Conservation (phyloP, 2,329 filamentous ascomycete species). For the Venturia nashicola region DNA sequence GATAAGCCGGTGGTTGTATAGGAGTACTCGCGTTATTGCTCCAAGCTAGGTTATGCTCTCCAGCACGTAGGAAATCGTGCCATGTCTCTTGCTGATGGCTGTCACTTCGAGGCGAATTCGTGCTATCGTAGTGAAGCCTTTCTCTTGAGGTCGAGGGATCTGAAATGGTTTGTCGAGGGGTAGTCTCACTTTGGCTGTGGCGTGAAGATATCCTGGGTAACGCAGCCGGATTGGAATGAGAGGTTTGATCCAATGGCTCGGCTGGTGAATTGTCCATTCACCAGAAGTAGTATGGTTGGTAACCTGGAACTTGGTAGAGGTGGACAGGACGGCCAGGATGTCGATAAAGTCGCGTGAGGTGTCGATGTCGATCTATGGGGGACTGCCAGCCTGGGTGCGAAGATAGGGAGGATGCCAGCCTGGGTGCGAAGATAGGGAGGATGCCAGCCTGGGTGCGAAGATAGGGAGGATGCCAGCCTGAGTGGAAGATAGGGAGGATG, state of each 20-base stretch:
- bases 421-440: background rate
- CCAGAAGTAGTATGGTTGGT: background rate
- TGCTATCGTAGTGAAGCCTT: background rate
- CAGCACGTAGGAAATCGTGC: background rate
- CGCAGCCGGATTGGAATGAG: background rate
- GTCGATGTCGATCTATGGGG: background rate
- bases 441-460: too few species aligned
- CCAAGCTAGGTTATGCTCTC: background rate
- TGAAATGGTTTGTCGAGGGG: background rate
- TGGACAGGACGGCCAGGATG: background rate
- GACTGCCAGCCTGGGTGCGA: too few species aligned
- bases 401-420: background rate
- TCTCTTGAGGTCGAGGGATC: background rate
- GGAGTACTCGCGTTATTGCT: background rate
- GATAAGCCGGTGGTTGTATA: background rate
- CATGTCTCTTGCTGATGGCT: conserved; percentile 3
- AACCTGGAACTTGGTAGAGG: background rate
- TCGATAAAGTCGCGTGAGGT: background rate
- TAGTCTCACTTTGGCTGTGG: background rate
- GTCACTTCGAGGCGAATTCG: background rate
- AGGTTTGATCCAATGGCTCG: background rate
- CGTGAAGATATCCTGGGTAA: background rate
- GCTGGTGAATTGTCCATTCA: background rate
- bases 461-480: background rate
- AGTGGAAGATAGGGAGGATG: background rate